These are phyloP conservation scores for Clonostachys sp. DNA, from an alignment of 2,329 filamentous ascomycete species.

Conservation along the genomic window DNA sequence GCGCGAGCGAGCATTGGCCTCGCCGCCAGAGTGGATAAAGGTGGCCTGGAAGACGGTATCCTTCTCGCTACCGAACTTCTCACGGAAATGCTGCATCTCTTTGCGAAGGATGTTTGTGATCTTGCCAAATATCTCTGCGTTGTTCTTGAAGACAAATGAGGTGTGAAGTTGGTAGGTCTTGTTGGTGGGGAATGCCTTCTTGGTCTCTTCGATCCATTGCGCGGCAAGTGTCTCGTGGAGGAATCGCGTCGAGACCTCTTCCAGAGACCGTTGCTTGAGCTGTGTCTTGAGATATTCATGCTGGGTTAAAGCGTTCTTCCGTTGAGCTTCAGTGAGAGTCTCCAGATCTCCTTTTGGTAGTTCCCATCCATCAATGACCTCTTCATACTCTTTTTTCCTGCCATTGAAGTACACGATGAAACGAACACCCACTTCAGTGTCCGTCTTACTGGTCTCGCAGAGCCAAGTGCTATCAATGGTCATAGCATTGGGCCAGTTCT, in stretches of 20 bases:
- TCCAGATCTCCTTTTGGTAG: neutral
- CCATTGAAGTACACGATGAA: constrained; percentile 10
- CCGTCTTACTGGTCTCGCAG: constrained; percentile 4
- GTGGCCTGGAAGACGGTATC: neutral
- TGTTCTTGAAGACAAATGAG: constrained; percentile 7
- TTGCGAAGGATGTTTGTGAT: constrained; percentile 8
- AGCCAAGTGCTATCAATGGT: constrained; percentile 17
- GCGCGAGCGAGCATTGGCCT: neutral
- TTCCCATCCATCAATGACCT: constrained; percentile 1
- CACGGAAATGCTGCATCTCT: neutral
- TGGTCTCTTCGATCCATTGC: constrained; percentile 19
- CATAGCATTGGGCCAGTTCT: constrained; percentile 14
- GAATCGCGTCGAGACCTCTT: constrained; percentile 13
- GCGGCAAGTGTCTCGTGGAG: constrained; percentile 18
- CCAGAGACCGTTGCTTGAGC: constrained; percentile 12
- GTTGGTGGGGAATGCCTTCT: constrained; percentile 8
- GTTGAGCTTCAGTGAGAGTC: neutral
- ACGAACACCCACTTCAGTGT: constrained; percentile 2
- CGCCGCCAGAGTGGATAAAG: neutral
- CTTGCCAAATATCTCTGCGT: constrained; percentile 5
- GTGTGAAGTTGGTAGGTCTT: constrained; percentile 15
- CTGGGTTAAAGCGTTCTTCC: no score
- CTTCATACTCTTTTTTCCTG: constrained; percentile 1
- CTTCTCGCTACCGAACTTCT: neutral
- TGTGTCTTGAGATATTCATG: constrained; percentile 4